These are phyloP conservation scores for Dalechampia spathulata DNA, from an alignment of 441 rosid genomes.

Conservation along the genomic window DNA sequence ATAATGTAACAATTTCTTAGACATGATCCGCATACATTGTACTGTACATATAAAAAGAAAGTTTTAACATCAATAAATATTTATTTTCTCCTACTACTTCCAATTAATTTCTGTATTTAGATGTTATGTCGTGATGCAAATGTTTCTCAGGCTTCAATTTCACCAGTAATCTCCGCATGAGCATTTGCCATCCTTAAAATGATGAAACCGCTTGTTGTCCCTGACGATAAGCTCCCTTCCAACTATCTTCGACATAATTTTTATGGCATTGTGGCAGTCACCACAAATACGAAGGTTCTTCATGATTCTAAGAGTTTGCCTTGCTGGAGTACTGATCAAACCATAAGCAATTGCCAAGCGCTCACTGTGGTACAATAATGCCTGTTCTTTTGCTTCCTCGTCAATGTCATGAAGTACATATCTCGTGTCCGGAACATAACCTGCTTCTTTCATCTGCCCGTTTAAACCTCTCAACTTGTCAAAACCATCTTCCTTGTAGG, in stretches of 20 bases:
- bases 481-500: slow-evolving; percentile 32
- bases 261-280: slow-evolving; percentile 60
- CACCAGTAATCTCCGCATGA: slow-evolving; percentile 69
- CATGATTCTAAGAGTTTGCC: slow-evolving; percentile 56
- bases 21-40: not conserved
- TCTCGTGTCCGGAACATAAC: slow-evolving; percentile 58
- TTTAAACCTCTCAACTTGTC: slow-evolving; percentile 37
- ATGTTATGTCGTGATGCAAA: not conserved
- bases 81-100: too few species aligned
- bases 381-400: slow-evolving; percentile 63
- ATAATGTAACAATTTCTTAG: not conserved
- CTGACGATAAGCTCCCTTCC: slow-evolving; percentile 64
- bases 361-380: slow-evolving; percentile 58
- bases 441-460: slow-evolving; percentile 52
- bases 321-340: slow-evolving; percentile 58
- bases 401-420: slow-evolving; percentile 68
- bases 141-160: not conserved
- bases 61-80: not conserved
- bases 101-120: not conserved
- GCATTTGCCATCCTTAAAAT: slow-evolving; percentile 58
- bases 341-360: slow-evolving; percentile 61
- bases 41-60: not conserved
- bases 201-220: slow-evolving; percentile 69
- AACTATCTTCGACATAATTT: slow-evolving; percentile 63
- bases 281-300: slow-evolving; percentile 64